Evolutionary conservation across 345 rosid species (phyloP).

Genomic region (Salix purpurea): DNA sequence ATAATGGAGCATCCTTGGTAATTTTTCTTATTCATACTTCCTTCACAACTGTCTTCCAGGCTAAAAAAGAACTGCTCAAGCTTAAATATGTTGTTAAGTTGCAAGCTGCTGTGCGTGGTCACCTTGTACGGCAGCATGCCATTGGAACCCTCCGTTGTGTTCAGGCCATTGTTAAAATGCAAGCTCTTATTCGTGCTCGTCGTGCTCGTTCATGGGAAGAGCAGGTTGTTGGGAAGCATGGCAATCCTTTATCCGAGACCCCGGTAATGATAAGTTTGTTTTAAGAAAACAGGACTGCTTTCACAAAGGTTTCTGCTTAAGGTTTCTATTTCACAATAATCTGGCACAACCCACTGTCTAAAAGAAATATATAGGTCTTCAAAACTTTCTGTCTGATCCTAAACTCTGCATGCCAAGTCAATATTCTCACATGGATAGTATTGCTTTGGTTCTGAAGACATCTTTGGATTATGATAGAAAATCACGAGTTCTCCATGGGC

Average conservation of each 20-base stretch:
- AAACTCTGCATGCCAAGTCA: background rate
- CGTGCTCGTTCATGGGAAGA: slow-evolving; percentile 22
- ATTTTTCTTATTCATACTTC: background rate
- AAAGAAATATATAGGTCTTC: background rate
- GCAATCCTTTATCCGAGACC: slow-evolving; percentile 29
- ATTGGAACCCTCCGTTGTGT: slow-evolving; percentile 79
- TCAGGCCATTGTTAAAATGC: slow-evolving; percentile 90
- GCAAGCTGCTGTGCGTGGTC: slow-evolving; percentile 95
- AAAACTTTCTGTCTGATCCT: background rate
- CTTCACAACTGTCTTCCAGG: slow-evolving; percentile 37
- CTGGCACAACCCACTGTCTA: background rate
- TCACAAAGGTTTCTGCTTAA: background rate
- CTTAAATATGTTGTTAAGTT: slow-evolving; percentile 65
- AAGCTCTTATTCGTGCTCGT: slow-evolving; percentile 57
- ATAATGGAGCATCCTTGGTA: background rate
- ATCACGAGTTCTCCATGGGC: background rate
- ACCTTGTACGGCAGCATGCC: slow-evolving; percentile 84
- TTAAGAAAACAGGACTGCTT: background rate
- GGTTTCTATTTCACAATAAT: background rate
- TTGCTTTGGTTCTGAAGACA: background rate
- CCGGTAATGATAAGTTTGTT: slow-evolving; percentile 32
- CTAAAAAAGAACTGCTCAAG: slow-evolving; percentile 55
- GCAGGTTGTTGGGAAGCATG: slow-evolving; percentile 19
- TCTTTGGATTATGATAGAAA: background rate
- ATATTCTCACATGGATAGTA: background rate